phyloP scores from a whole-genome alignment of 2,329 filamentous ascomycete species.

The Microdochium trichocladiopsis region DNA sequence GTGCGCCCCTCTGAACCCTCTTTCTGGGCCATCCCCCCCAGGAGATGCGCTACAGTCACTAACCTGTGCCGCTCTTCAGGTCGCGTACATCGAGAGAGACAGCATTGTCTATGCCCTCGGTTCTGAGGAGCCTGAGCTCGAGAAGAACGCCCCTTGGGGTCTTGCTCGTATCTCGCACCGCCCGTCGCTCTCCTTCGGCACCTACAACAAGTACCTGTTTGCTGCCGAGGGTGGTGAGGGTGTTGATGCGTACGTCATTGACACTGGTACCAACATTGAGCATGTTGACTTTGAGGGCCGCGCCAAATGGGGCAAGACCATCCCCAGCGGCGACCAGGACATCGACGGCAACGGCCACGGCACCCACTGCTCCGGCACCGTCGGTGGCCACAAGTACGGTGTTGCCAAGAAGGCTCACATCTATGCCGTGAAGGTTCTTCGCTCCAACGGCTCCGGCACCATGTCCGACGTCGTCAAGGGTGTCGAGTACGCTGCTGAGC shows the following conservation, averaged over 20 bases:
- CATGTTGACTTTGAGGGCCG: constrained; percentile 98
- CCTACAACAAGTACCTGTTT: constrained; percentile 98
- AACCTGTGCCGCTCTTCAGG: too few species aligned
- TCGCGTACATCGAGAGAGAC: constrained; percentile 95
- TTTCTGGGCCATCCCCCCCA: constrained; percentile 1
- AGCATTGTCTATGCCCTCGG: constrained; percentile 80
- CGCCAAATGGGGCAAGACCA: constrained; percentile 94
- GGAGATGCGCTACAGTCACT: too few species aligned
- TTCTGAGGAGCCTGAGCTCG: constrained; percentile 41
- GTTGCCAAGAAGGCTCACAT: constrained; percentile 98
- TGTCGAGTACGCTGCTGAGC: constrained; percentile 85
- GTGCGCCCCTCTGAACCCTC: constrained; percentile 37
- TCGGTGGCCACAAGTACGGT: constrained; percentile 98
- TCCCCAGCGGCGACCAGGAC: constrained; percentile 77
- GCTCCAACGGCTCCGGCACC: constrained; percentile 92
- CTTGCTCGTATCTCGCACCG: constrained; percentile 97
- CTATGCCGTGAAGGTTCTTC: constrained; percentile 96
- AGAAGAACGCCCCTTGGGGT: constrained; percentile 98
- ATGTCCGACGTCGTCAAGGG: constrained; percentile 99
- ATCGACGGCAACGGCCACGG: constrained; percentile 96
- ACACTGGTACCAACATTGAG: constrained; percentile 88
- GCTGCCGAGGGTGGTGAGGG: constrained; percentile 86
- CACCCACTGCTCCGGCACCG: constrained; percentile 97
- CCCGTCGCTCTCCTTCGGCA: constrained; percentile 76
- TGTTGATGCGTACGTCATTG: constrained; percentile 97